Conservation (phyloP, 768 basidiomycete genomes). For the Leccinum uliginosum region DNA sequence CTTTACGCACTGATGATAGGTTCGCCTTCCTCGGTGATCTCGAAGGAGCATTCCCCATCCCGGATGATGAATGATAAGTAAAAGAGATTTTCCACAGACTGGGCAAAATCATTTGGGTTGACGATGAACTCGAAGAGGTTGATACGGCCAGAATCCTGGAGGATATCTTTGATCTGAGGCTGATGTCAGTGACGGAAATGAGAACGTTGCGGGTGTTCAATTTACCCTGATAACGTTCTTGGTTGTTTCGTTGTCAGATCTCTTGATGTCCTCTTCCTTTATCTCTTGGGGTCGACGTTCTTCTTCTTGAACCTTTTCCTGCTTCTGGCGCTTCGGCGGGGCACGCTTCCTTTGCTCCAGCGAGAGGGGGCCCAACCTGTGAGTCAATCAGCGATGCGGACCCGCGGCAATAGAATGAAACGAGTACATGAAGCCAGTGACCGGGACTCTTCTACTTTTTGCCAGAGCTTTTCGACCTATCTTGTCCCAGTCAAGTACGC, state of each 20-base stretch:
- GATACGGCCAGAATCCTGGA: conserved; percentile 46
- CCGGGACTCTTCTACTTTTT: conserved; percentile 74
- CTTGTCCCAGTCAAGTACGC: conserved; percentile 72
- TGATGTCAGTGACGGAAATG: neutral
- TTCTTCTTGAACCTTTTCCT: conserved; percentile 69
- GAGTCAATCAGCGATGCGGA: conserved; percentile 13
- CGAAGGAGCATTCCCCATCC: conserved; percentile 75
- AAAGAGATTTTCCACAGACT: conserved; percentile 96
- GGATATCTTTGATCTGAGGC: conserved; percentile 55
- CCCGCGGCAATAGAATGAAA: conserved; percentile 2
- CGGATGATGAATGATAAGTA: conserved; percentile 91
- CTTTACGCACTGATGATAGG: conserved; percentile 64
- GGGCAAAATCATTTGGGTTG: conserved; percentile 87
- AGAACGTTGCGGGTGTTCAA: neutral
- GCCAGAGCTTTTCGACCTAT: conserved; percentile 82
- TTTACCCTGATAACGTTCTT: conserved; percentile 76
- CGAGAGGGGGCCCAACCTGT: conserved; percentile 87
- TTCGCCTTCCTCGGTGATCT: conserved; percentile 62
- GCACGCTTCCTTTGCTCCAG: conserved; percentile 79
- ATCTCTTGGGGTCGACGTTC: conserved; percentile 75
- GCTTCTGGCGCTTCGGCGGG: conserved; percentile 53
- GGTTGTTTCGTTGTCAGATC: conserved; percentile 85
- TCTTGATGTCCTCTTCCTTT: conserved; percentile 74
- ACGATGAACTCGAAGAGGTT: conserved; percentile 87
- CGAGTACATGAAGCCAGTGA: conserved; percentile 83